Conservation (phyloP, 106 monocot genomes). For the Gastrodia elata region DNA sequence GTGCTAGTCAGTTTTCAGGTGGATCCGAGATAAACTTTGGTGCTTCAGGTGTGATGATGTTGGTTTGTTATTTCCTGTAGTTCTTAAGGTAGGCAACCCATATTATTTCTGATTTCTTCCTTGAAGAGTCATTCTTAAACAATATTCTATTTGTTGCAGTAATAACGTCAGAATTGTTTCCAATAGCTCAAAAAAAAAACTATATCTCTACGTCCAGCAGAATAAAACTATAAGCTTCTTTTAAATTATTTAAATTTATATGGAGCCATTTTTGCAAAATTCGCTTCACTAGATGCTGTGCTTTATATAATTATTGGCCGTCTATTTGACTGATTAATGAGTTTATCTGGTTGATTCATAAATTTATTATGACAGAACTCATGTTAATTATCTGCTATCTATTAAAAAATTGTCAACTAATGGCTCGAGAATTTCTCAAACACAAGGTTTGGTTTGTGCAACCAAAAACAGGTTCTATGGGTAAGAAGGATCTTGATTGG, state of each 20-base stretch:
- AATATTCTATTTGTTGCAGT: background rate
- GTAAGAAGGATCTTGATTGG: background rate
- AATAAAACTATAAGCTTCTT: background rate
- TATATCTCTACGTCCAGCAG: background rate
- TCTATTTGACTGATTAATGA: background rate
- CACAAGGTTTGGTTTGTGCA: background rate
- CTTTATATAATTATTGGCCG: background rate
- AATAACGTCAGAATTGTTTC: background rate
- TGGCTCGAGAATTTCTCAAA: background rate
- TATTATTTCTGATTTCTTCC: background rate
- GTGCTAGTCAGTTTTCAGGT: constrained; percentile 22
- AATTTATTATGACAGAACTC: background rate
- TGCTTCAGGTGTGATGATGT: constrained; percentile 20
- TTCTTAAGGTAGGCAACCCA: background rate
- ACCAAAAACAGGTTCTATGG: background rate
- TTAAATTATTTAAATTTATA: background rate
- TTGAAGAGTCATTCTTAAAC: background rate
- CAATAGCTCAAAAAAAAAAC: too few relatives aligned
- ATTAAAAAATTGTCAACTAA: background rate
- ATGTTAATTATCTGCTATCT: background rate
- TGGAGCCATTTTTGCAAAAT: background rate
- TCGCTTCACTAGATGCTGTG: background rate
- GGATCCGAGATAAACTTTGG: constrained; percentile 40
- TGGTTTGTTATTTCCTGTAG: background rate
- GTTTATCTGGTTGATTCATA: background rate